Evolutionary conservation across 352 stramenopile species (phyloP), one percentile per base, ranked within the genome.

Genomic region (Pythium brassicae): DNA sequence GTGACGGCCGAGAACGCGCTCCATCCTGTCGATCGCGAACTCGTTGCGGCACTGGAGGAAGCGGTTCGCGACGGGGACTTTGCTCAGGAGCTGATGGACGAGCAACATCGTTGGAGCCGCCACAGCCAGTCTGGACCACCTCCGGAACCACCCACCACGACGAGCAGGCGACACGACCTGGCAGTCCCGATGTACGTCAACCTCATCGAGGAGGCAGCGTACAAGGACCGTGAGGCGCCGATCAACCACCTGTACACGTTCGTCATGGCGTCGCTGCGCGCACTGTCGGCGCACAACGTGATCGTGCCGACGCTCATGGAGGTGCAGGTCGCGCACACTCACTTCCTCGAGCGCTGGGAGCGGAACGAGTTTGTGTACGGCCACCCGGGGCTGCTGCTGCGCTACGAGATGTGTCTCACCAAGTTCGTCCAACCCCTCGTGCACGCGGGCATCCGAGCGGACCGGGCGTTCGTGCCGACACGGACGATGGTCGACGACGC

Each of bases 341-440:
- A 72, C 20, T 86, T 90, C 43, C 56, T 65, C 17, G 35, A 59
- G 34, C 75, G 77, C 19, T 75, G 74, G 66, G 55, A 57, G 20
- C 53, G 58, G 27, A 85, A 80, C 39, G 17, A 72, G 17, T 37
- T 56, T 4, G 37, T 50, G 9, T 73, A 83, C 34, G 79, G 68
- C 1, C 63, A 79, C 54, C 29, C 58, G 8, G 73, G 76, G 7
- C 26, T 87, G 23, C 55, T 87, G 54, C 58, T 78, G 35, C 73
- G 75, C 43, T 87, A 90, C 49, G 80, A 90, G 44, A 54, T 59
- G 7, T 90, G 84, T 48, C 60, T 90, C 26, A 55, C 68, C 40
- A 69, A 53, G 11, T 83, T 63, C 53, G 52, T 88, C 29, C 72
- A 63, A 27, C 62, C 65, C 17, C 63, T 69, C 52, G 40, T 57